A percentile compares a stretch with the other conserved stretches of the same genome.
These are phyloP conservation scores for Zasmidium angulare DNA, from an alignment of 2,329 filamentous ascomycete species.

Conservation along the genomic window DNA sequence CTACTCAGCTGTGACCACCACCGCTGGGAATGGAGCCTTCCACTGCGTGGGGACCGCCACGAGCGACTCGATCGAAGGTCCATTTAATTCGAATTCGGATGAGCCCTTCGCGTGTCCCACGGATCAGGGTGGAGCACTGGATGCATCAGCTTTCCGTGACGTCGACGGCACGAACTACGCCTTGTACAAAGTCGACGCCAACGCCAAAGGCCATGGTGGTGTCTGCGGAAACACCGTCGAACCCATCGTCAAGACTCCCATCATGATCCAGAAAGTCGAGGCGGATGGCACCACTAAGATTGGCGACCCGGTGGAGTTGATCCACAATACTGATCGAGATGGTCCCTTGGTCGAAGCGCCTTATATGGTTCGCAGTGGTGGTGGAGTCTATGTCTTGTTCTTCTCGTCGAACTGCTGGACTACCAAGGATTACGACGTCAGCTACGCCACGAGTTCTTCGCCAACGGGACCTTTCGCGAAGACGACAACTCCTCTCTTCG, in stretches of 20 bases:
- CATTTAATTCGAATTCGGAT: constrained; percentile 24
- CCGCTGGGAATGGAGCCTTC: constrained; percentile 22
- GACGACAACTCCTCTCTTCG: constrained; percentile 8
- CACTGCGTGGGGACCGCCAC: constrained; percentile 32
- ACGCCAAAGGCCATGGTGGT: constrained; percentile 29
- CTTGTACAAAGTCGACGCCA: constrained; percentile 33
- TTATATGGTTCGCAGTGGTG: constrained; percentile 20
- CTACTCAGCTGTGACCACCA: constrained; percentile 29
- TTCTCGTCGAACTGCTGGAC: constrained; percentile 30
- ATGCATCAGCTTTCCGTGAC: constrained; percentile 30
- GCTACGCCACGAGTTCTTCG: constrained; percentile 9
- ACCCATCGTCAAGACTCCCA: constrained; percentile 26
- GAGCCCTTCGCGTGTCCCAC: constrained; percentile 28
- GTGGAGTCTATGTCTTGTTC: constrained; percentile 28
- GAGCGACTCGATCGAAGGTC: constrained; percentile 24
- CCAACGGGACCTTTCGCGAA: constrained; percentile 18
- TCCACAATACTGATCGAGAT: constrained; percentile 26
- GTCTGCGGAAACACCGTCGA: constrained; percentile 24
- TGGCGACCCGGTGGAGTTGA: constrained; percentile 19
- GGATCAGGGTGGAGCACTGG: constrained; percentile 30
- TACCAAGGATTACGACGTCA: constrained; percentile 17
- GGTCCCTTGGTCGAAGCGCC: constrained; percentile 31
- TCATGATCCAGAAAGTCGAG: constrained; percentile 29
- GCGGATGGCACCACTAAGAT: constrained; percentile 27
- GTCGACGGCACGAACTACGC: constrained; percentile 24